Evolutionary conservation across 352 stramenopile species (phyloP).

Genomic region (Pythium dissimile): DNA sequence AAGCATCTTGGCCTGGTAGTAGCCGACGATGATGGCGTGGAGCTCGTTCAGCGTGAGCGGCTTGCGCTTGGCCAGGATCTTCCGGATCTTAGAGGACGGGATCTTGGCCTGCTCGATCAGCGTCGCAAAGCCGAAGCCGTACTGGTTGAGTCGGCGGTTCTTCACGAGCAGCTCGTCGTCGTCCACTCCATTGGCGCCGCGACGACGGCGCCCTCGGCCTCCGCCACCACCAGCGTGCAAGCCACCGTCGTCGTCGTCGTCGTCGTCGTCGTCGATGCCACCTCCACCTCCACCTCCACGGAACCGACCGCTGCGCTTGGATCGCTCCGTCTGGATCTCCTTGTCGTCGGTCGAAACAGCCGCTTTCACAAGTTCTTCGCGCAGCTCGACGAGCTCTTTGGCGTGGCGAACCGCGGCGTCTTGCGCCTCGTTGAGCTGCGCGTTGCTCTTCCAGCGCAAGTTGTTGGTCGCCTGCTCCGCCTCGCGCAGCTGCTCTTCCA

Average conservation of each 20-base stretch:
- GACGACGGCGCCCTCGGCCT: slow-evolving; percentile 20
- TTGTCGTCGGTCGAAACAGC: slow-evolving; percentile 34
- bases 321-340: slow-evolving; percentile 38
- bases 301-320: background rate
- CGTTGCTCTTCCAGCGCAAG: slow-evolving; percentile 57
- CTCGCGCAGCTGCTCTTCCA: slow-evolving; percentile 40
- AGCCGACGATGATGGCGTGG: slow-evolving; percentile 66
- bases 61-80: slow-evolving; percentile 73
- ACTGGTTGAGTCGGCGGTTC: slow-evolving; percentile 59
- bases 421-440: slow-evolving; percentile 38
- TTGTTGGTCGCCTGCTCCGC: slow-evolving; percentile 41
- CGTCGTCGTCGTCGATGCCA: slow-evolving; percentile 27
- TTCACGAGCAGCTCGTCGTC: slow-evolving; percentile 51
- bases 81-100: slow-evolving; percentile 62
- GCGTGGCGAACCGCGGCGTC: slow-evolving; percentile 28
- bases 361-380: slow-evolving; percentile 30
- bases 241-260: slow-evolving; percentile 4
- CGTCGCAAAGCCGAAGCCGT: slow-evolving; percentile 67
- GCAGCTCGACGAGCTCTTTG: slow-evolving; percentile 35
- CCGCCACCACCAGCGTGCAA: background rate
- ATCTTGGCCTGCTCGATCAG: slow-evolving; percentile 76
- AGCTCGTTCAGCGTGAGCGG: slow-evolving; percentile 69
- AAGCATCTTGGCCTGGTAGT: slow-evolving; percentile 82
- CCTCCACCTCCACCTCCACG: background rate
- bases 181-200: slow-evolving; percentile 20